phyloP scores from a whole-genome alignment of 2,329 filamentous ascomycete genomes.

The Colletotrichum somersetense region DNA sequence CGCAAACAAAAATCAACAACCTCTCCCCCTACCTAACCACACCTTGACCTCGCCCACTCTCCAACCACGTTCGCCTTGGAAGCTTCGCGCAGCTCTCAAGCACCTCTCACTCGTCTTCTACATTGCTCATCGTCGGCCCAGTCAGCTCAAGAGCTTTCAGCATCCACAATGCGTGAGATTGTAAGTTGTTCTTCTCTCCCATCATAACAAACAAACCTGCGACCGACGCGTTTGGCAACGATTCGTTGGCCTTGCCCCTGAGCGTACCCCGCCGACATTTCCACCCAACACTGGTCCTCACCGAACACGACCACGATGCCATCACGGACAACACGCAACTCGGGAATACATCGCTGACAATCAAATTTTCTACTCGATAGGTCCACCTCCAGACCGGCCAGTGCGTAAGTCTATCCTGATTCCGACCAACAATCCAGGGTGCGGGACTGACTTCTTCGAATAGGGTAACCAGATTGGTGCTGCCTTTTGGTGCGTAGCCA shows the following conservation, averaged over 20 bases:
- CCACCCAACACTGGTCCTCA: slow-evolving; percentile 7
- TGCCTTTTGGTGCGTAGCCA: slow-evolving; percentile 87
- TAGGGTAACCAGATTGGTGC: slow-evolving; percentile 99
- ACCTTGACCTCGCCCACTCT: slow-evolving; percentile 46
- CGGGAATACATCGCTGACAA: slow-evolving; percentile 63
- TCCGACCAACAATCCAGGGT: slow-evolving; percentile 14
- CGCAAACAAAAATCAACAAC: slow-evolving; percentile 55
- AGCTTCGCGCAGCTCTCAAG: slow-evolving; percentile 49
- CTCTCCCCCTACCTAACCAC: slow-evolving; percentile 44
- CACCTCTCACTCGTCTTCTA: slow-evolving; percentile 43
- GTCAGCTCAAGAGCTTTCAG: slow-evolving; percentile 44
- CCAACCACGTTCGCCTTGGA: slow-evolving; percentile 42
- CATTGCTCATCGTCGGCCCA: slow-evolving; percentile 46
- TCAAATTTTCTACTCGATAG: slow-evolving; percentile 68
- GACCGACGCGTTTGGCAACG: slow-evolving; percentile 56
- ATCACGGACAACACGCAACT: neutral
- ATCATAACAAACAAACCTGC: slow-evolving; percentile 42
- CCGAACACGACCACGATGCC: slow-evolving; percentile 4
- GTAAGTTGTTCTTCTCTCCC: slow-evolving; percentile 60
- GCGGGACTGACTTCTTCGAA: slow-evolving; percentile 54
- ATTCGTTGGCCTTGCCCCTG: slow-evolving; percentile 50
- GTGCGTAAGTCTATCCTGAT: slow-evolving; percentile 76
- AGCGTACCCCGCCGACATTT: slow-evolving; percentile 46
- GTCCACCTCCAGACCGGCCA: slow-evolving; percentile 99
- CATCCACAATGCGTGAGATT: slow-evolving; percentile 75